phyloP scores from a whole-genome alignment of 768 basidiomycete genomes.

The Russula sp. region DNA sequence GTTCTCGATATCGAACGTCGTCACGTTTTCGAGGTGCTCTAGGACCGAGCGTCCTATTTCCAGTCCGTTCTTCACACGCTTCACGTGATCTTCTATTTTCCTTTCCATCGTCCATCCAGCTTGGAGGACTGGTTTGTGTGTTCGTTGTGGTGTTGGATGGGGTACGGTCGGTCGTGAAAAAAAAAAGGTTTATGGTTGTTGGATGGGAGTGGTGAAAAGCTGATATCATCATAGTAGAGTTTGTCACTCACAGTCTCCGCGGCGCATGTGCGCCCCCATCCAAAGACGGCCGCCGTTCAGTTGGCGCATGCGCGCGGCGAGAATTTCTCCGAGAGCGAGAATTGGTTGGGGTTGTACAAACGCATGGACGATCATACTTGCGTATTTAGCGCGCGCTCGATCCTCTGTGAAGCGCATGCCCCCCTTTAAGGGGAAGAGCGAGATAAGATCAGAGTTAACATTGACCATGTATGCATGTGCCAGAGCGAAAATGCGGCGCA shows the following conservation, averaged over 20 bases:
- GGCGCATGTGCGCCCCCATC: conserved; percentile 46
- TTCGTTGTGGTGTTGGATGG: background rate
- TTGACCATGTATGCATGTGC: background rate
- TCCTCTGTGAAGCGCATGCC: conserved; percentile 24
- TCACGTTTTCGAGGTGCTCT: conserved; percentile 10
- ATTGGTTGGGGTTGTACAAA: conserved; percentile 17
- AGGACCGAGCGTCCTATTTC: conserved; percentile 36
- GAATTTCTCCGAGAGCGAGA: conserved; percentile 35
- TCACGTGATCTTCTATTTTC: conserved; percentile 38
- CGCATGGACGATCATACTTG: conserved; percentile 17
- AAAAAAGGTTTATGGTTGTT: too few relatives aligned
- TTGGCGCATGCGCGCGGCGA: conserved; percentile 38
- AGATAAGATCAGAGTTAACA: background rate
- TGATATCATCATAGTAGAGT: background rate
- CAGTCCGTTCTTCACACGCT: conserved; percentile 35
- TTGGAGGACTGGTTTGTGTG: conserved; percentile 33
- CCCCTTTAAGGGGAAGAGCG: conserved; percentile 14
- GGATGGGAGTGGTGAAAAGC: too few relatives aligned
- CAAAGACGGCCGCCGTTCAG: conserved; percentile 38
- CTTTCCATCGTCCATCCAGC: conserved; percentile 39
- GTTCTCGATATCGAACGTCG: conserved; percentile 18
- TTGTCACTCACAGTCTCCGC: conserved; percentile 43
- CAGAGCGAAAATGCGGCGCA: background rate
- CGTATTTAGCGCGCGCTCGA: conserved; percentile 7
- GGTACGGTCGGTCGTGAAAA: too few relatives aligned